Percentiles rank a stretch among this genome's conserved stretches.
Conservation (phyloP, 2,329 filamentous ascomycete genomes). For the Cladophialophora bantiana region DNA sequence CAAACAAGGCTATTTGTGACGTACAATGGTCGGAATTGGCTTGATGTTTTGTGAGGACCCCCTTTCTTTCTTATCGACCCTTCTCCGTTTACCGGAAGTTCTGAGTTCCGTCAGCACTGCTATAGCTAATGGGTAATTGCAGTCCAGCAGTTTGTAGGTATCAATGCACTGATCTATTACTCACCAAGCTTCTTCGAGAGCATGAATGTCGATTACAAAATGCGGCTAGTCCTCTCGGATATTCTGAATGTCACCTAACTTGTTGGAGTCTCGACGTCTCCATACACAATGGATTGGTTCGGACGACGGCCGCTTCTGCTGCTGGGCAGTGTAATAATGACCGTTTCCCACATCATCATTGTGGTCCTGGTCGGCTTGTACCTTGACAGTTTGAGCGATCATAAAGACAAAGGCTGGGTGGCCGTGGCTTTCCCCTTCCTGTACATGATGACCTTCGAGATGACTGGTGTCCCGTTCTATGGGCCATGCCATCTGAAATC, state of each 20-base stretch:
- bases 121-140: not conserved
- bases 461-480: slow-evolving; percentile 57
- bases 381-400: slow-evolving; percentile 58
- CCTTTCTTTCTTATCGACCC: not conserved
- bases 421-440: slow-evolving; percentile 67
- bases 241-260: slow-evolving; percentile 60
- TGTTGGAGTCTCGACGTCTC: slow-evolving; percentile 54
- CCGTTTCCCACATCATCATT: slow-evolving; percentile 58
- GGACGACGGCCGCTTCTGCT: slow-evolving; percentile 57
- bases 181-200: slow-evolving; percentile 65
- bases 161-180: slow-evolving; percentile 63
- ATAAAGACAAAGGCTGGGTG: slow-evolving; percentile 61
- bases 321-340: slow-evolving; percentile 55
- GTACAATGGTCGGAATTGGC: slow-evolving; percentile 59
- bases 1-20: slow-evolving; percentile 57
- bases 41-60: slow-evolving; percentile 55
- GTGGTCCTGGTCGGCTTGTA: slow-evolving; percentile 63
- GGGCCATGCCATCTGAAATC: slow-evolving; percentile 62
- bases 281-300: slow-evolving; percentile 59
- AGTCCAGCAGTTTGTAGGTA: slow-evolving; percentile 64
- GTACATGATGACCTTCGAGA: slow-evolving; percentile 69
- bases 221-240: slow-evolving; percentile 62
- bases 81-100: not conserved
- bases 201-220: slow-evolving; percentile 54
- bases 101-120: not conserved